Percentiles rank a stretch among this genome's conserved stretches.
These are phyloP conservation scores for Termitomyces heimii DNA, from an alignment of 768 basidiomycete genomes.

Conservation along the genomic window DNA sequence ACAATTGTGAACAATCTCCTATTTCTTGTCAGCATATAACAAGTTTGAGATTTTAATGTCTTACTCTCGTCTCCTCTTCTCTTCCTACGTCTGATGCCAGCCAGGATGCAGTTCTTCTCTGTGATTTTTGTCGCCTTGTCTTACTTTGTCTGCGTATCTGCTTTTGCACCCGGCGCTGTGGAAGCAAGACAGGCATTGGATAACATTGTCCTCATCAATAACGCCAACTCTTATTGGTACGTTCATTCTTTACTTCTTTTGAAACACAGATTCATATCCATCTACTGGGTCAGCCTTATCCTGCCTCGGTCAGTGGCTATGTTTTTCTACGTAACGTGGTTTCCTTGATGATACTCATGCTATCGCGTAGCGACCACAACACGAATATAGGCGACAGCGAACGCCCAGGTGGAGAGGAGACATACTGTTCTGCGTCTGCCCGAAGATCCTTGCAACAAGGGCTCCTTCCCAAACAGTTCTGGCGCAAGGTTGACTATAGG, in stretches of 20 bases:
- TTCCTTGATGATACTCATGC: not conserved
- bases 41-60: not conserved
- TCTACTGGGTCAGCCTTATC: constrained; percentile 32
- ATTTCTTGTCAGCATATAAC: not conserved
- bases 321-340: not conserved
- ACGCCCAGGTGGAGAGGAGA: constrained; percentile 46
- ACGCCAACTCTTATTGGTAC: constrained; percentile 38
- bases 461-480: constrained; percentile 39
- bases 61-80: not conserved
- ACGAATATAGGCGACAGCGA: constrained; percentile 51
- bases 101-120: not conserved
- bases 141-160: not conserved
- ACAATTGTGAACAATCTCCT: not conserved
- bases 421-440: constrained; percentile 44
- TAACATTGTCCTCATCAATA: constrained; percentile 46
- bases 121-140: not conserved
- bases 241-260: constrained; percentile 6
- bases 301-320: constrained; percentile 30
- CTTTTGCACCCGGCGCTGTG: not conserved
- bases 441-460: constrained; percentile 37
- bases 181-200: constrained; percentile 28
- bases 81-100: not conserved
- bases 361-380: constrained; percentile 28
- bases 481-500: constrained; percentile 42
- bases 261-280: no score